Percentiles rank a stretch among this genome's conserved stretches.
Evolutionary conservation across 2,329 filamentous ascomycete genomes (phyloP).

Genomic region (Aspergillus sp.): DNA sequence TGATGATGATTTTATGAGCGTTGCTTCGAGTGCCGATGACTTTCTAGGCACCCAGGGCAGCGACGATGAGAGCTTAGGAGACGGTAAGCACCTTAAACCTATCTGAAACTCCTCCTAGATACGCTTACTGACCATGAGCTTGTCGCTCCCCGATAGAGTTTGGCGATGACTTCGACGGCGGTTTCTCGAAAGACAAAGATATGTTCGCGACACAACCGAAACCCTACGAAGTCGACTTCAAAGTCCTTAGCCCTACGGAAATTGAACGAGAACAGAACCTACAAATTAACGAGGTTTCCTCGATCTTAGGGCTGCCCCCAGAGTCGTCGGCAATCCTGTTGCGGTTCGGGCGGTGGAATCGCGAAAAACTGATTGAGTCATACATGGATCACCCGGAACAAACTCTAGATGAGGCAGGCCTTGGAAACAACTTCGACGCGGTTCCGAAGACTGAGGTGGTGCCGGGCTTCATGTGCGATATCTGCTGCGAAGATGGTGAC

Average conservation of each 20-base stretch:
- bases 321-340: slow-evolving; percentile 90
- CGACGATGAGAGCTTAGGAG: slow-evolving; percentile 61
- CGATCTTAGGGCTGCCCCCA: slow-evolving; percentile 82
- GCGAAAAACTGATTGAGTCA: slow-evolving; percentile 88
- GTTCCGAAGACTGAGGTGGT: slow-evolving; percentile 69
- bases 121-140: slow-evolving; percentile 5
- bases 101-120: not conserved
- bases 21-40: slow-evolving; percentile 72
- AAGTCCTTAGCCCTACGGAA: slow-evolving; percentile 74
- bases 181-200: slow-evolving; percentile 68
- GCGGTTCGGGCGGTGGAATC: slow-evolving; percentile 91
- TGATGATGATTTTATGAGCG: slow-evolving; percentile 90
- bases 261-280: slow-evolving; percentile 83
- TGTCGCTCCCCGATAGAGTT: slow-evolving; percentile 46
- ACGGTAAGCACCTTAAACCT: slow-evolving; percentile 33
- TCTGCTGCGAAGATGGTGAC: slow-evolving; percentile 87
- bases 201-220: slow-evolving; percentile 69
- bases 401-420: slow-evolving; percentile 78
- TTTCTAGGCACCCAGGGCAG: slow-evolving; percentile 68
- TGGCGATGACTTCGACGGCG: slow-evolving; percentile 58
- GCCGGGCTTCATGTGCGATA: slow-evolving; percentile 83
- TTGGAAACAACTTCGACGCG: slow-evolving; percentile 64
- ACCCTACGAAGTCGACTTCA: slow-evolving; percentile 81
- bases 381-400: slow-evolving; percentile 89
- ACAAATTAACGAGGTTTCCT: slow-evolving; percentile 85